These are phyloP conservation scores for Aspergillus clavatus DNA, from an alignment of 2,329 filamentous ascomycete genomes.

Conservation along the genomic window DNA sequence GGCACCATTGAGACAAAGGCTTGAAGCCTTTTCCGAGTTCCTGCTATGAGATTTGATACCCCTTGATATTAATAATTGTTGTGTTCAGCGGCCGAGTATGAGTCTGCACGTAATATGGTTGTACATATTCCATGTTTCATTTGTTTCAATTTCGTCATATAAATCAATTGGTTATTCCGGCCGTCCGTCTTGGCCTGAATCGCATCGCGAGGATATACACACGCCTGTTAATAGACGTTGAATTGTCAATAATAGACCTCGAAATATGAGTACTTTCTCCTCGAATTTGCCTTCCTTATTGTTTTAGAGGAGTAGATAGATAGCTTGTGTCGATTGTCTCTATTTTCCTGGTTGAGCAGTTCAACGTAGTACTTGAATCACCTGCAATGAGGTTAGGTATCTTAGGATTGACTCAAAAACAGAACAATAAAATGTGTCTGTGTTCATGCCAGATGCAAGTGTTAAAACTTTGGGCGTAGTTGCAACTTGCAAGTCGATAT, in stretches of 20 bases:
- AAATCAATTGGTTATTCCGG: not conserved
- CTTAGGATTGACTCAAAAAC: too few species aligned
- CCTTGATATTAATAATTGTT: not conserved
- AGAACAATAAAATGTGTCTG: too few species aligned
- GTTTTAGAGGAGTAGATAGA: too few species aligned
- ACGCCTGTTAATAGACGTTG: too few species aligned
- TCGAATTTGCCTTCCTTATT: too few species aligned
- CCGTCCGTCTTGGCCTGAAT: not conserved
- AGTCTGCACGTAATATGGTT: not conserved
- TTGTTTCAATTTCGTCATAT: not conserved
- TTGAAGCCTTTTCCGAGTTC: not conserved
- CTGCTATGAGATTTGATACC: not conserved
- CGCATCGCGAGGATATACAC: too few species aligned
- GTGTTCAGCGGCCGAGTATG: not conserved
- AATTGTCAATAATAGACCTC: too few species aligned
- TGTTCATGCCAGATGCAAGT: not conserved
- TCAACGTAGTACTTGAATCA: too few species aligned
- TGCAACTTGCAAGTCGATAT: not conserved
- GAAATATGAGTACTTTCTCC: too few species aligned
- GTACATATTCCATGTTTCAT: not conserved
- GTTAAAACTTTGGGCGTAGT: not conserved
- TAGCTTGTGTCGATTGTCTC: too few species aligned
- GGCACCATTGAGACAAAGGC: conserved; percentile 13
- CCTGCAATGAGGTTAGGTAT: too few species aligned
- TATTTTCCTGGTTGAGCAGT: too few species aligned